These are phyloP conservation scores for Trypanosoma melophagium DNA, from an alignment of 208 protist species.

Conservation along the genomic window DNA sequence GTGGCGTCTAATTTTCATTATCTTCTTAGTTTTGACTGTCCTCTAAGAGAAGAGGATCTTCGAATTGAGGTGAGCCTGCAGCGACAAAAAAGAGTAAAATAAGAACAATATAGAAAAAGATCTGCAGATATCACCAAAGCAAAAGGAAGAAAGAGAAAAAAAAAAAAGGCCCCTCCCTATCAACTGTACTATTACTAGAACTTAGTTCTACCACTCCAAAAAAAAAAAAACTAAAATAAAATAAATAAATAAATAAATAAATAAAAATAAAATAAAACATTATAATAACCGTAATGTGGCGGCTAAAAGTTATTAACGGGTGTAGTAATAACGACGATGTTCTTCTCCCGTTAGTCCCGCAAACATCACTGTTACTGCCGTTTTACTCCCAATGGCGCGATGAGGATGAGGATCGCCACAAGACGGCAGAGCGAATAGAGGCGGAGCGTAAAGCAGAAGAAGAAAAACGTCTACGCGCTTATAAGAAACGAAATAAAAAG, in stretches of 20 bases:
- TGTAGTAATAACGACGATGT: constrained; percentile 55
- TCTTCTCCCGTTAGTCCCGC: constrained; percentile 43
- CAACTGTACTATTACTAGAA: neutral
- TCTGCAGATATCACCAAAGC: neutral
- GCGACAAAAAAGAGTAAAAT: constrained; percentile 3
- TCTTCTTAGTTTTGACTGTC: neutral
- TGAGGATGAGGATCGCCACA: constrained; percentile 13
- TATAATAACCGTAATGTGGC: too few species aligned
- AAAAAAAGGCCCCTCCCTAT: neutral
- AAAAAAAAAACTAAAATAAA: neutral
- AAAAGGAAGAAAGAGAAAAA: neutral
- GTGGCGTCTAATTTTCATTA: neutral
- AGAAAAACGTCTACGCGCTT: too few species aligned
- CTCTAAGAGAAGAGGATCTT: too few species aligned
- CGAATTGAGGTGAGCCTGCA: neutral
- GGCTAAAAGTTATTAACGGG: constrained; percentile 55
- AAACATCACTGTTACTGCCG: constrained; percentile 38
- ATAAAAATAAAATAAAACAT: too few species aligned
- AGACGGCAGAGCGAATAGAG: neutral
- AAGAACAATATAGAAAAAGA: neutral
- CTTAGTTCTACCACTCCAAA: neutral
- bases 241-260: neutral
- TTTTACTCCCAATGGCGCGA: constrained; percentile 43
- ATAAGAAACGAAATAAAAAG: neutral
- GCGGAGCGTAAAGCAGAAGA: neutral